Evolutionary conservation across 306 rosid genomes (phyloP).

Genomic region (Vicia villosa): DNA sequence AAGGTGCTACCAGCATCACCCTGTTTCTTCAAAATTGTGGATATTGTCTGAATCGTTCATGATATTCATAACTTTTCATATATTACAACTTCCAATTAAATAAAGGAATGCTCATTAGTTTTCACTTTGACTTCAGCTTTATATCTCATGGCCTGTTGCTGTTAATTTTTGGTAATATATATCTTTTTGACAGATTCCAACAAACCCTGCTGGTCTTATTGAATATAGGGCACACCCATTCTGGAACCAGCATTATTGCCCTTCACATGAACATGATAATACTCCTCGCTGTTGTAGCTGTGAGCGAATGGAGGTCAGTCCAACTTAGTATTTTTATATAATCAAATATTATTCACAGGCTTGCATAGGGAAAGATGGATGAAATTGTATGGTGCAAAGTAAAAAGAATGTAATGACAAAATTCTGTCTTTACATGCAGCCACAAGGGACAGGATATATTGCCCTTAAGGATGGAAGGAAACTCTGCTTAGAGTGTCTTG

Average conservation of each 20-base stretch:
- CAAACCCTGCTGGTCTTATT: slow-evolving; percentile 99
- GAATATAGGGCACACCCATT: slow-evolving; percentile 99
- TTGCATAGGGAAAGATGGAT: slow-evolving; percentile 25
- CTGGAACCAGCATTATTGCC: slow-evolving; percentile 98
- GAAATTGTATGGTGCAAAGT: slow-evolving; percentile 22
- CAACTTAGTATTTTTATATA: slow-evolving; percentile 27
- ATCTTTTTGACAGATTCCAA: slow-evolving; percentile 94
- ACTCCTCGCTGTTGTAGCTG: slow-evolving; percentile 99
- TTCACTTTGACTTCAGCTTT: slow-evolving; percentile 28
- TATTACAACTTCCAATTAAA: slow-evolving; percentile 15
- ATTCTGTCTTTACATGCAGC: slow-evolving; percentile 52
- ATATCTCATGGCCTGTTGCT: slow-evolving; percentile 53
- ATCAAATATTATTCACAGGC: slow-evolving; percentile 18
- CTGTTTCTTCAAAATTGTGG: too few species aligned
- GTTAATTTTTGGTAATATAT: slow-evolving; percentile 56
- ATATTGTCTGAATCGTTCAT: neutral
- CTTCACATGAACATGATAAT: slow-evolving; percentile 85
- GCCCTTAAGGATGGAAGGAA: slow-evolving; percentile 87
- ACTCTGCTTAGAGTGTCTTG: slow-evolving; percentile 92
- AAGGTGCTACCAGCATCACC: too few species aligned
- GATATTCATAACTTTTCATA: slow-evolving; percentile 27
- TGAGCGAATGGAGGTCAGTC: slow-evolving; percentile 97
- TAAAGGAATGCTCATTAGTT: slow-evolving; percentile 9
- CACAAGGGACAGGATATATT: slow-evolving; percentile 69
- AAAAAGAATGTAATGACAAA: slow-evolving; percentile 24